Evolutionary conservation across 1,284 basidiomycete genomes (phyloP), one percentile per base, ranked within the genome.

Genomic region (Apiotrichum sp.): DNA sequence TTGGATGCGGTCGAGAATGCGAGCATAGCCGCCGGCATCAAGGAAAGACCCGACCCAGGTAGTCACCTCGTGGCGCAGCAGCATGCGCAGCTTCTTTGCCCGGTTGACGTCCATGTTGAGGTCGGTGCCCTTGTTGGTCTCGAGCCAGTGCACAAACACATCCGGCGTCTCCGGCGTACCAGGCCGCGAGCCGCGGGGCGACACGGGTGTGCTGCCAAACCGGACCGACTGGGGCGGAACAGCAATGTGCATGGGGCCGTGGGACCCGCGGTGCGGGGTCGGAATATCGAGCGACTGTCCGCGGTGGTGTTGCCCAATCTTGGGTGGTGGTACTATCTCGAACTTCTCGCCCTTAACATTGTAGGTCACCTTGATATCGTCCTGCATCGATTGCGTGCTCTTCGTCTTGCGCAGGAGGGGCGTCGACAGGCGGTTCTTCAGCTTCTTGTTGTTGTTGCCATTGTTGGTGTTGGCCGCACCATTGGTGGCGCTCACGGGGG

Each of bases 11-110:
- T 85, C 86, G 31, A 97, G 74, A 40, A 99, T 78, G 0, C 87
- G 86, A 4, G 82, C 81, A 68, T 98, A 98, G 1, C 96, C 95
- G 6, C 91, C 90, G 9, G 83, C 73, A 49, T 82, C 81, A 43
- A 97, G 70, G 70, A 98, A 98, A n/a, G 86, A 83, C 60, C 87
- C 81, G n/a, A 96, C 86, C 95, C 96, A 98, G 10, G 34, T 72
- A 74, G 92, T 89, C 7, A 85, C 81, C 73, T 96, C 93, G 66
- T 93, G 93, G 56, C 93, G 78, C 31, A 96, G 78, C 62, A 93
- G 72, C 58, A 95, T 74, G 46, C 74, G 61, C 46, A 78, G 55
- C 58, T 73, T 75, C 65, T 77, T 78, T 6, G 68, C 68, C 47
- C 68, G 65, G 11, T 43, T 67, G 14, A 76, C 67, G 42, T 77